Evolutionary conservation across 2,329 filamentous ascomycete genomes (phyloP).

Genomic region (Fusarium solani-melongenae): DNA sequence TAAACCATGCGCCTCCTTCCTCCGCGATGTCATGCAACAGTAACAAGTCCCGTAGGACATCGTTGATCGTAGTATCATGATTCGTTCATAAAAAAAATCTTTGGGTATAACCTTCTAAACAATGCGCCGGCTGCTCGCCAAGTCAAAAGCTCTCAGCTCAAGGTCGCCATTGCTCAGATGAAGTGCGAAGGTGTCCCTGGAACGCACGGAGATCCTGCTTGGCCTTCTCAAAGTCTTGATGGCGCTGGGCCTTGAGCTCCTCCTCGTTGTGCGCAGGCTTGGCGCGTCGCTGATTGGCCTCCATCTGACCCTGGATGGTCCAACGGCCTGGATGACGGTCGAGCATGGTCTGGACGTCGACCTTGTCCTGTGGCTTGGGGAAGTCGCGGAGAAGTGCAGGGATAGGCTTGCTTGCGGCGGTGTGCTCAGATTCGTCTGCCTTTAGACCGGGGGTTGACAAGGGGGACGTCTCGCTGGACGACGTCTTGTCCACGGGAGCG

Average conservation of each 20-base stretch:
- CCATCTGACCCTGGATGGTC: conserved; percentile 52
- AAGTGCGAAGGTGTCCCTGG: conserved; percentile 40
- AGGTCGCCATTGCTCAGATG: conserved; percentile 4
- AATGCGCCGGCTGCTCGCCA: conserved; percentile 29
- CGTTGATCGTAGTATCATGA: conserved; percentile 37
- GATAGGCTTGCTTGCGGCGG: conserved; percentile 45
- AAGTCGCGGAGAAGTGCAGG: conserved; percentile 51
- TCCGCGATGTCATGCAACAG: conserved; percentile 3
- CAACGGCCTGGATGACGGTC: conserved; percentile 56
- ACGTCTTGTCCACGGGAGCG: conserved; percentile 30
- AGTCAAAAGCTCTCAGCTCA: conserved; percentile 1
- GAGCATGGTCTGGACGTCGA: conserved; percentile 57
- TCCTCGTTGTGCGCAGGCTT: conserved; percentile 34
- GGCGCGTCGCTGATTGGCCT: conserved; percentile 46
- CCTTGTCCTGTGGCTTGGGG: conserved; percentile 53
- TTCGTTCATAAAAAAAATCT: conserved; percentile 27
- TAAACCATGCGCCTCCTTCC: background rate
- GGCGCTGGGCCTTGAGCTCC: conserved; percentile 49
- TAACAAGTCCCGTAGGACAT: conserved; percentile 18
- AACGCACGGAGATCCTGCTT: conserved; percentile 60
- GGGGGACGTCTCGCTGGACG: conserved; percentile 36
- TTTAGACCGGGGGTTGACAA: conserved; percentile 35
- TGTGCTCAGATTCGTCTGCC: conserved; percentile 19
- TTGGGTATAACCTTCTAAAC: conserved; percentile 35
- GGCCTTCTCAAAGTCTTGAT: conserved; percentile 56